A percentile compares a stretch with the other conserved stretches of the same genome.
Conservation (phyloP, 805 yeast genomes). For the Lipomyces chichibuensis region DNA sequence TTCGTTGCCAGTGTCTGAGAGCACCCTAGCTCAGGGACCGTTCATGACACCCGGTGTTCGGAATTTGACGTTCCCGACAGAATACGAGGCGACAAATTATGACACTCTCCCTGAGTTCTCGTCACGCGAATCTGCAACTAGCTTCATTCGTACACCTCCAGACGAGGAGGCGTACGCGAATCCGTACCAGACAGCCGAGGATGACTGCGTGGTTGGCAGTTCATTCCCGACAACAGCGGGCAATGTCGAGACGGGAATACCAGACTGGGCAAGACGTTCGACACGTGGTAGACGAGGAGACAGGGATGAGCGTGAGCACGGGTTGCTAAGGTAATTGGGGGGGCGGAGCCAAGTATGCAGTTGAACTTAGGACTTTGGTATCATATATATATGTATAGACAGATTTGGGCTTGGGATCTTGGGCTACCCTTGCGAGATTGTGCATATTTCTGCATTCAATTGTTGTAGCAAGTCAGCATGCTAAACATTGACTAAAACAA, state of each 20-base stretch:
- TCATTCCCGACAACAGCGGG: conserved; percentile 5
- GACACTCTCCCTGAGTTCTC: neutral
- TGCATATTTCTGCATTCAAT: no score
- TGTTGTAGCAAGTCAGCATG: no score
- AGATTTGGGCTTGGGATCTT: neutral
- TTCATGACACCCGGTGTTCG: neutral
- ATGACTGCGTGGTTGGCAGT: neutral
- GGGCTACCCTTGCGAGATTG: neutral
- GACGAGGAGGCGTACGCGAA: neutral
- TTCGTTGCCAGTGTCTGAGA: neutral
- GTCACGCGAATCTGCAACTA: no score
- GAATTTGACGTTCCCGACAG: neutral
- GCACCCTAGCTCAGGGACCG: neutral
- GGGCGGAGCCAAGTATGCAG: neutral
- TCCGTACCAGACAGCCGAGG: conserved; percentile 3
- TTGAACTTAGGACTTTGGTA: neutral
- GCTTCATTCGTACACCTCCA: no score
- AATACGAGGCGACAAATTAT: neutral
- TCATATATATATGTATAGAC: neutral
- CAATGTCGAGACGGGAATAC: neutral
- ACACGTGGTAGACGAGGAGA: neutral
- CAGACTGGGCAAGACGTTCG: neutral
- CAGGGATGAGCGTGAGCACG: neutral
- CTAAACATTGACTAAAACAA: no score
- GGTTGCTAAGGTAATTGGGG: neutral